Percentiles rank a stretch among this genome's conserved stretches.
These are phyloP conservation scores for Claviceps fusiformis DNA, from an alignment of 2,329 filamentous ascomycete species.

Conservation along the genomic window DNA sequence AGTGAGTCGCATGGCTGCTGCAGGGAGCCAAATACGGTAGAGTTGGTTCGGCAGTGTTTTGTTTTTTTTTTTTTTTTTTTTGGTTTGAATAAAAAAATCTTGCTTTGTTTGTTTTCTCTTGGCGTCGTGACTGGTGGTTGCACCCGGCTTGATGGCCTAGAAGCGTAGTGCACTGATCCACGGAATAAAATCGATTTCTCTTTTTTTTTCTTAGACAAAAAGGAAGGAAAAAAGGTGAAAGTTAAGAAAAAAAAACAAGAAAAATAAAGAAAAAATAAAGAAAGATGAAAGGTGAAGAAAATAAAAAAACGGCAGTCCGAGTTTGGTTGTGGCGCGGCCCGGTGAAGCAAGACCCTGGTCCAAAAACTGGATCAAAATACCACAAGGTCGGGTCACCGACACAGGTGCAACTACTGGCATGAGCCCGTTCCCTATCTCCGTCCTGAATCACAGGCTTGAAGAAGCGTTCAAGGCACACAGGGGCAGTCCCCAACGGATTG, in stretches of 20 bases:
- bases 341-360: neutral
- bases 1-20: constrained; percentile 1
- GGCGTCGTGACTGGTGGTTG: too few relatives aligned
- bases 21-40: constrained; percentile 1
- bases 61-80: neutral
- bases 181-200: neutral
- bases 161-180: neutral
- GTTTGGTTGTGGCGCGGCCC: neutral
- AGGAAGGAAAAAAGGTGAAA: too few relatives aligned
- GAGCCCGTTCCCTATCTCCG: too few relatives aligned
- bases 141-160: neutral
- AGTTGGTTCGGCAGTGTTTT: neutral
- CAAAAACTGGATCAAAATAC: neutral
- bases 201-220: too few relatives aligned
- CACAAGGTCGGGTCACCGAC: neutral
- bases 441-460: too few relatives aligned
- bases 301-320: neutral
- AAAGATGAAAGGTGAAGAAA: too few relatives aligned
- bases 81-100: too few relatives aligned
- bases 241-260: too few relatives aligned
- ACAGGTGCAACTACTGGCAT: too few relatives aligned
- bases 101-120: too few relatives aligned
- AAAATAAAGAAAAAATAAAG: too few relatives aligned
- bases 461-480: neutral
- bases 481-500: neutral